phyloP scores from a whole-genome alignment of 768 basidiomycete genomes.

The Kwoniella sp. region DNA sequence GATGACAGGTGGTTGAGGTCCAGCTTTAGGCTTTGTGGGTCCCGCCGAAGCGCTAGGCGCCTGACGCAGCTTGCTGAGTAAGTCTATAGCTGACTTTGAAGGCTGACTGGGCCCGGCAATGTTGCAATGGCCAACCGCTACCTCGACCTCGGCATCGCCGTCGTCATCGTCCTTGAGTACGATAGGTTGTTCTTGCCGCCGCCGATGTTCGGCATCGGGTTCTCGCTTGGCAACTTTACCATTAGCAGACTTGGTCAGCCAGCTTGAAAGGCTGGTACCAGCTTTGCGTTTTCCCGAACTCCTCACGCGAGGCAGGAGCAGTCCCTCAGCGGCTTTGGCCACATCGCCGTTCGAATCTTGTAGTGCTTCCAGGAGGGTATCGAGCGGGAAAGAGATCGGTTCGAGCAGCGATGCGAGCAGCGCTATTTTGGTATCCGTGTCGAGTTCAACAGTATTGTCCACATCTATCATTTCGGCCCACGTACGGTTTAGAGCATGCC shows the following conservation, averaged over 20 bases:
- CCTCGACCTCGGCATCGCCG: neutral
- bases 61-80: conserved; percentile 26
- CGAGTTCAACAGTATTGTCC: conserved; percentile 8
- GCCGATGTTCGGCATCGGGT: neutral
- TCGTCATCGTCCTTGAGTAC: neutral
- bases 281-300: conserved; percentile 33
- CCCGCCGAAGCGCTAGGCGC: conserved; percentile 5
- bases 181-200: neutral
- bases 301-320: conserved; percentile 40
- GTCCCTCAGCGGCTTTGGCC: conserved; percentile 42
- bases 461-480: neutral
- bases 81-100: conserved; percentile 8
- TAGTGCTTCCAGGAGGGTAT: conserved; percentile 36
- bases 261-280: conserved; percentile 23
- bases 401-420: conserved; percentile 47
- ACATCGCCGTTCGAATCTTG: conserved; percentile 40
- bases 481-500: neutral
- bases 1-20: conserved; percentile 43
- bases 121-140: too few species aligned
- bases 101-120: neutral
- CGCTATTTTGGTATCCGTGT: conserved; percentile 41
- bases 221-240: neutral
- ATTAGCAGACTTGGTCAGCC: conserved; percentile 26
- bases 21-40: conserved; percentile 20
- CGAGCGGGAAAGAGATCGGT: conserved; percentile 40